phyloP scores from a whole-genome alignment of 1,284 basidiomycete species.

The Bjerkandera adusta region DNA sequence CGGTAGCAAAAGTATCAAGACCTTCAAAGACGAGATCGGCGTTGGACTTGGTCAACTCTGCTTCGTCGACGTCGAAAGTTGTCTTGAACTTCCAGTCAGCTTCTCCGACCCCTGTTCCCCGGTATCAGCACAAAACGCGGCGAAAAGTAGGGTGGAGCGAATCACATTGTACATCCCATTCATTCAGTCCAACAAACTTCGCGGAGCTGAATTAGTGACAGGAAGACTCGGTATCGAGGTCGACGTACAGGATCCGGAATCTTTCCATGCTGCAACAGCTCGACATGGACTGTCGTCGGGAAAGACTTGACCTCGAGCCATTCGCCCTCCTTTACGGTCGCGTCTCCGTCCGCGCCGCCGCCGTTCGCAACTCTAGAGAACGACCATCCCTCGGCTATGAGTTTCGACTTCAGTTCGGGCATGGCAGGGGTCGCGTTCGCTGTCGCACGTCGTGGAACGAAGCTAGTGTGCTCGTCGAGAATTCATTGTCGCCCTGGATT shows the following conservation, averaged over 20 bases:
- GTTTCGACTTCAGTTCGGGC: neutral
- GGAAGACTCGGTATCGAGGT: slow-evolving; percentile 8
- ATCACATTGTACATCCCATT: slow-evolving; percentile 86
- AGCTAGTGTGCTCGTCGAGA: no score
- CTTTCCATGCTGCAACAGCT: slow-evolving; percentile 65
- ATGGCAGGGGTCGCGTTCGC: slow-evolving; percentile 1
- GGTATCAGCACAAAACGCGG: slow-evolving; percentile 18
- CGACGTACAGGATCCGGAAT: slow-evolving; percentile 78
- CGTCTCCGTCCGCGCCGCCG: slow-evolving; percentile 41
- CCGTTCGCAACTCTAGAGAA: slow-evolving; percentile 63
- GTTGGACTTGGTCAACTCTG: slow-evolving; percentile 45
- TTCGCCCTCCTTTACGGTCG: slow-evolving; percentile 61
- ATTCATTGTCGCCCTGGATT: no score
- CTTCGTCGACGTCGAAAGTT: slow-evolving; percentile 50
- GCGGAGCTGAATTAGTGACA: neutral
- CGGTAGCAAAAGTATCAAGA: slow-evolving; percentile 79
- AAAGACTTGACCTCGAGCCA: slow-evolving; percentile 64
- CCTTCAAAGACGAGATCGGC: slow-evolving; percentile 85
- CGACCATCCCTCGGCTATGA: slow-evolving; percentile 48
- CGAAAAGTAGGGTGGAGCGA: neutral
- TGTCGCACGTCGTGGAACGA: no score
- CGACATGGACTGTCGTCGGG: slow-evolving; percentile 84
- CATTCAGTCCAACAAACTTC: slow-evolving; percentile 72
- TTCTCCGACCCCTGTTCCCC: slow-evolving; percentile 86
- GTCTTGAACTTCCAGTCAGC: slow-evolving; percentile 83